Base-by-base conservation (phyloP, 2,329 filamentous ascomycete species). In the Penicillium expansum region DNA sequence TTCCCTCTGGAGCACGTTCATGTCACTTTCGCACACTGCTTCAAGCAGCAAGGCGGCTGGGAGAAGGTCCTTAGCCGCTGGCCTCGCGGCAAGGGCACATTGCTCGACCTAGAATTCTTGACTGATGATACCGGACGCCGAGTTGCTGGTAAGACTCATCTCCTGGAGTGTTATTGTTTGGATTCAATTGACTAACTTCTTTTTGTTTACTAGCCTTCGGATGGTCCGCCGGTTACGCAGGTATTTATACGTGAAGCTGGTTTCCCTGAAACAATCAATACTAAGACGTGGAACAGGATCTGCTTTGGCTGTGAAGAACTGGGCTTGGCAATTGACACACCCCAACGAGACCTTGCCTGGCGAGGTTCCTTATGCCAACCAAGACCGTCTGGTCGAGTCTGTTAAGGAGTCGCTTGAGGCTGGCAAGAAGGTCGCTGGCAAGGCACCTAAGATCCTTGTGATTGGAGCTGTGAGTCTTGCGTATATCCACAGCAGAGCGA, bases 21-120 rank as follows among this genome's bases (percentile, higher is more conserved):
- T 69, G 81, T 90, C 62, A 83, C 87, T 66, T 91, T 92, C 69
- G 84, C 84, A 37, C 87, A 91, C 72, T 88, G 86, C 76, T 91
- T 87, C 79, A 91, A 92, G 82, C 77, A 83, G 64, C 91, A 94
- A 76, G 84, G 78, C 29, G 88, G 88, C 29, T 96, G 91, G 90
- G 85, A 90, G 56, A 82, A 84, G 41, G 89, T 91, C 6, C 84
- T 96, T n/a, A 82, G 86, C 56, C 83, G 92, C 55, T 97, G 92
- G 74, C 83, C 89, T 29, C 83, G 85, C 24, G 91, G 90, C 56
- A 85, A 86, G 53, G 90, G 91, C 64, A 87, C 84, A 0, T 84
- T 97, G 14, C 84, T 92, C 57, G 92, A 97, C 69, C 83, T 97
- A 37, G 92, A 96, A 72, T 97, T 96, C 73, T 80, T 97, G 37